phyloP scores from a whole-genome alignment of 805 yeast genomes.

The Ogataea zsoltii region DNA sequence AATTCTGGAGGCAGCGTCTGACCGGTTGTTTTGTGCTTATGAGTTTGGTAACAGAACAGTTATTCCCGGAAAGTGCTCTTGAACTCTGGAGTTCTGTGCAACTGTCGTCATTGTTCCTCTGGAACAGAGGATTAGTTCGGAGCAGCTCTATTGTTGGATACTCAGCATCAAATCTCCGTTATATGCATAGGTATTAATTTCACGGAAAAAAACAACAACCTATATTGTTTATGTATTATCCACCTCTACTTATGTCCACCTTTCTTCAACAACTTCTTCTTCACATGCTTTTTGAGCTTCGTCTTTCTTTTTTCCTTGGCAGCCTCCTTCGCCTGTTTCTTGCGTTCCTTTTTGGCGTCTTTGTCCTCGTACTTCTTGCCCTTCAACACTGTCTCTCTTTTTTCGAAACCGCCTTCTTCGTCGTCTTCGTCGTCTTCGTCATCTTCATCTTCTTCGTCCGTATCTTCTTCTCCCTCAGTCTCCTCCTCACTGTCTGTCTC shows the following conservation, averaged over 20 bases:
- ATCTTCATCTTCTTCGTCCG: slow-evolving; percentile 31
- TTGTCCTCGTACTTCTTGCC: slow-evolving; percentile 83
- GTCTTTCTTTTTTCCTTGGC: slow-evolving; percentile 77
- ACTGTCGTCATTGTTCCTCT: too few relatives aligned
- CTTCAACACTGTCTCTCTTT: slow-evolving; percentile 36
- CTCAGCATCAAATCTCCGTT: not conserved
- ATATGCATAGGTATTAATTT: too few relatives aligned
- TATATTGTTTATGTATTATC: too few relatives aligned
- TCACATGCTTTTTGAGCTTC: slow-evolving; percentile 80
- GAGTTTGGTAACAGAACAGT: too few relatives aligned
- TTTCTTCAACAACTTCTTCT: slow-evolving; percentile 71
- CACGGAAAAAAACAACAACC: too few relatives aligned
- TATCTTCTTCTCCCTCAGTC: slow-evolving; percentile 24
- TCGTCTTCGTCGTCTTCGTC: slow-evolving; percentile 28
- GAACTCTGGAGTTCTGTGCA: too few relatives aligned
- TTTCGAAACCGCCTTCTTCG: slow-evolving; percentile 3
- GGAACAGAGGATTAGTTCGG: too few relatives aligned
- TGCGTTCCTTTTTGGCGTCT: slow-evolving; percentile 72
- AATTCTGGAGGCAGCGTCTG: slow-evolving; percentile 51
- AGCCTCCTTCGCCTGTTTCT: slow-evolving; percentile 73
- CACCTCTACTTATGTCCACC: slow-evolving; percentile 30
- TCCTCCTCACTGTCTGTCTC: slow-evolving; percentile 36
- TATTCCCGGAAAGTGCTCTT: too few relatives aligned
- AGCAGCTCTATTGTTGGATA: too few relatives aligned
- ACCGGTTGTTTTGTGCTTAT: too few relatives aligned